A percentile compares a stretch with the other conserved stretches of the same genome.
Conservation (phyloP, 305 asterid species). For the Solanum chacoense region DNA sequence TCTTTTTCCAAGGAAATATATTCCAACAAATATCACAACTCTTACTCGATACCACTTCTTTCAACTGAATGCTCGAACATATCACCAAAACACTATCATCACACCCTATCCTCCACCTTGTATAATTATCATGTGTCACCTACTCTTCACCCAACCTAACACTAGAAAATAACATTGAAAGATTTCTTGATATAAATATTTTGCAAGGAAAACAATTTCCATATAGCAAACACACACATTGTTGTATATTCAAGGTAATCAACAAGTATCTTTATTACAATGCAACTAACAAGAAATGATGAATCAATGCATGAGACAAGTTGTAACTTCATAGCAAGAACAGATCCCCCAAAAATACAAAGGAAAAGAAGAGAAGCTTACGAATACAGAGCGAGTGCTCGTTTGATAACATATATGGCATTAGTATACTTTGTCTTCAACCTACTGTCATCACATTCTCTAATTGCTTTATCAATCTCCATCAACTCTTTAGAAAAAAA, state of each 20-base stretch:
- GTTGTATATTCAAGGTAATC: background rate
- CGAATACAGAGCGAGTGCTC: constrained; percentile 92
- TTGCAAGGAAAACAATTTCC: background rate
- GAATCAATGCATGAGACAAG: background rate
- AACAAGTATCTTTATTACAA: background rate
- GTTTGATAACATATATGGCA: constrained; percentile 70
- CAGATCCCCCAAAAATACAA: background rate
- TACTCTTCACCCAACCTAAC: background rate
- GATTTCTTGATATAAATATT: background rate
- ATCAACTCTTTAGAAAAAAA: constrained; percentile 18
- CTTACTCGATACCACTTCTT: background rate
- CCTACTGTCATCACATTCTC: constrained; percentile 56
- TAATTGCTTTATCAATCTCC: constrained; percentile 78
- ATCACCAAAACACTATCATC: background rate
- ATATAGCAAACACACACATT: background rate
- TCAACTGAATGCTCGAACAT: background rate
- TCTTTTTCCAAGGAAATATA: background rate
- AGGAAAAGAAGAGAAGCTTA: constrained; percentile 20
- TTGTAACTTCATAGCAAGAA: background rate
- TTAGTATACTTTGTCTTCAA: constrained; percentile 76
- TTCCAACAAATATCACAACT: background rate
- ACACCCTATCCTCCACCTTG: background rate
- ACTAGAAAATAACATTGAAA: background rate
- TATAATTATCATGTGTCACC: background rate
- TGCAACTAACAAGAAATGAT: background rate